Conservation (phyloP, 352 stramenopile species). For the Pythium rishiriense region DNA sequence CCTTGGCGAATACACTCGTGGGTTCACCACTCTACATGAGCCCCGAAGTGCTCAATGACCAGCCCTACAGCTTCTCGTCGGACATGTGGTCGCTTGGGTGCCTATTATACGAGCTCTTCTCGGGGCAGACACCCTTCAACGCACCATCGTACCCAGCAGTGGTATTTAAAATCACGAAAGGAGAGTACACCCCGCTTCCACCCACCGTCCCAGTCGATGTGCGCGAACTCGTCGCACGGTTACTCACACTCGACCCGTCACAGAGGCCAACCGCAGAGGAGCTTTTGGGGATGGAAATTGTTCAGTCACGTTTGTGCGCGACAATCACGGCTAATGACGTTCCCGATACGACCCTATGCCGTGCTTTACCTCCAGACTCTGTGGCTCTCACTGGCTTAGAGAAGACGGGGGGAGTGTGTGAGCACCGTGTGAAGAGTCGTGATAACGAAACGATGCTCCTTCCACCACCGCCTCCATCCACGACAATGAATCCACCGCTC, state of each 20-base stretch:
- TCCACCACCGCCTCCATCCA: no score
- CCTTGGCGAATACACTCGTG: slow-evolving; percentile 48
- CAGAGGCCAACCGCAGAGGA: slow-evolving; percentile 13
- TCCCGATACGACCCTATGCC: background rate
- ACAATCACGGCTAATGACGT: background rate
- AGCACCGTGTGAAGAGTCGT: no score
- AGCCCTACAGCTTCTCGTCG: slow-evolving; percentile 56
- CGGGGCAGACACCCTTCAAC: slow-evolving; percentile 58
- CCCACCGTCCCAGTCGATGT: slow-evolving; percentile 22
- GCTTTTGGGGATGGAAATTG: background rate
- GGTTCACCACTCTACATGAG: slow-evolving; percentile 81
- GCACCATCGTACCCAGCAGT: slow-evolving; percentile 48
- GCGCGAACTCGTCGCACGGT: slow-evolving; percentile 23
- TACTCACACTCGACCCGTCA: slow-evolving; percentile 30
- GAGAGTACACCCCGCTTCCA: slow-evolving; percentile 33
- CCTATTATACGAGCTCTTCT: slow-evolving; percentile 71
- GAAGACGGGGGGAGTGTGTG: no score
- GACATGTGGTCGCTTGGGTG: slow-evolving; percentile 87
- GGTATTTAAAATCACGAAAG: slow-evolving; percentile 46
- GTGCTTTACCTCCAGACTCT: no score
- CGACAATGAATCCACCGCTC: no score
- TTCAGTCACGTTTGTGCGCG: background rate
- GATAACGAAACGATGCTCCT: no score
- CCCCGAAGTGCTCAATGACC: slow-evolving; percentile 59
- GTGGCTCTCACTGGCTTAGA: no score